Evolutionary conservation across 495 filamentous ascomycete genomes (phyloP).

Genomic region (Penicillium alfredii): DNA sequence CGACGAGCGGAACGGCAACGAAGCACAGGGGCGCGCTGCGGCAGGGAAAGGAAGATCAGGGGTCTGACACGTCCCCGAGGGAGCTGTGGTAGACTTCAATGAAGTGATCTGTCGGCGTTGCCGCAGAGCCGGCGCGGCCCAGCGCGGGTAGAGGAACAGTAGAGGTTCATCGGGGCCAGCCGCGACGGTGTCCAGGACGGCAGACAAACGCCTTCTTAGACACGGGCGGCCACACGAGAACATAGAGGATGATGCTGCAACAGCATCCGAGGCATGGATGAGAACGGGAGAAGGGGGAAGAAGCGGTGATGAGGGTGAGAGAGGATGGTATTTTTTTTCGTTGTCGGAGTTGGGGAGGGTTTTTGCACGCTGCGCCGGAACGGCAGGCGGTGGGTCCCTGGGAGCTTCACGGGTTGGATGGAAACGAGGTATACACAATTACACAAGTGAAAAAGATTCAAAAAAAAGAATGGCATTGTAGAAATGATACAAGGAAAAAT

Average conservation of each 20-base stretch:
- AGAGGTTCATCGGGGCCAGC: conserved; percentile 37
- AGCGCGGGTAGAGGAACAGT: conserved; percentile 44
- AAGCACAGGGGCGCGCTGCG: neutral
- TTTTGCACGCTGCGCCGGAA: conserved; percentile 10
- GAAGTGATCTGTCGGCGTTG: conserved; percentile 21
- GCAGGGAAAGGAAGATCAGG: conserved; percentile 2
- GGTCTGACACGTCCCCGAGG: neutral
- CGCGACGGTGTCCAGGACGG: conserved; percentile 33
- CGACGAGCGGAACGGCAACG: conserved; percentile 12
- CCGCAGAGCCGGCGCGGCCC: conserved; percentile 27
- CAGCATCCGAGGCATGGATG: conserved; percentile 16
- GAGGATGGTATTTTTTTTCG: conserved; percentile 10
- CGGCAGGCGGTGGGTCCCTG: conserved; percentile 31
- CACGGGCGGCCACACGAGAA: conserved; percentile 36
- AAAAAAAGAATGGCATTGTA: neutral
- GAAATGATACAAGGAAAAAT: no score
- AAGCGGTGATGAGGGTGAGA: conserved; percentile 6
- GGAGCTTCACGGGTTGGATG: no score
- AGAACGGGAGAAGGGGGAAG: conserved; percentile 2
- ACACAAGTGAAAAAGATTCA: no score
- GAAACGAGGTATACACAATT: neutral
- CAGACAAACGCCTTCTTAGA: conserved; percentile 37
- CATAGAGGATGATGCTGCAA: conserved; percentile 26
- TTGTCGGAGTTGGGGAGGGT: conserved; percentile 3
- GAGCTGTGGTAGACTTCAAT: conserved; percentile 6